Base-by-base conservation (phyloP, 2,329 filamentous ascomycete species). In the Aspergillus aculeatinus region DNA sequence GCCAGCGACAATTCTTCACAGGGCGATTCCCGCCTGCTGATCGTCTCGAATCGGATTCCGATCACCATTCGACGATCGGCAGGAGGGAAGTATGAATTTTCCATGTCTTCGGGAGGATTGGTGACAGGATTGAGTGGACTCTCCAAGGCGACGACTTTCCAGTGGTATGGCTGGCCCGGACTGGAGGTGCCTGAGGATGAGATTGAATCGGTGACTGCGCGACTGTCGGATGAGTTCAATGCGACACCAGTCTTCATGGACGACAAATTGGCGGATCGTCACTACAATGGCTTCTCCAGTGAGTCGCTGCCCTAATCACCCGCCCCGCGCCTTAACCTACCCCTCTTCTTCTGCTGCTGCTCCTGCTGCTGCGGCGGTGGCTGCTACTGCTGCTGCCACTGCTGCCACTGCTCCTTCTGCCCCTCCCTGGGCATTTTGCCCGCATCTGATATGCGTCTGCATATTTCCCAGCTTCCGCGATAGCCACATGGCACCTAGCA, bases 281-380 rank as follows among this genome's bases (percentile, higher is more conserved):
- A 98, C 78, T 98, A 99, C 83, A 99, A 99, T 74, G 95, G 95
- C 51, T 98, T 98, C 76, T 94, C 93, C 44, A 98, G 92, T 96
- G 80, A 76, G 89, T 72, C 96, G 39, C 39, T 44, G 39, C 39
- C 39, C 39, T 44, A 44, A 44, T 16, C 39, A 16, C 39, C 39
- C 39, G 39, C 39, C 14, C 39, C 39, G 39, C 39, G 39, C 14
- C 16, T 44, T 44, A 44, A 44, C 39, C 39, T 19, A 44, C 39
- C 39, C 39, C 39, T 44, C 39, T 23, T 31, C 25, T 47, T 31
- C 2, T 48, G 27, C 27, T 29, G 27, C 9, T 29, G 27, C 27
- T 29, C 2, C 27, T 9, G 7, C 7, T 27, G 4, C 25, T 27
- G 6, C 25, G 4, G 25, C 25, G 25, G 25, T 5, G 25, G 25